Evolutionary conservation across 1,284 basidiomycete species (phyloP).

Genomic region (Moniliophthora roreri): DNA sequence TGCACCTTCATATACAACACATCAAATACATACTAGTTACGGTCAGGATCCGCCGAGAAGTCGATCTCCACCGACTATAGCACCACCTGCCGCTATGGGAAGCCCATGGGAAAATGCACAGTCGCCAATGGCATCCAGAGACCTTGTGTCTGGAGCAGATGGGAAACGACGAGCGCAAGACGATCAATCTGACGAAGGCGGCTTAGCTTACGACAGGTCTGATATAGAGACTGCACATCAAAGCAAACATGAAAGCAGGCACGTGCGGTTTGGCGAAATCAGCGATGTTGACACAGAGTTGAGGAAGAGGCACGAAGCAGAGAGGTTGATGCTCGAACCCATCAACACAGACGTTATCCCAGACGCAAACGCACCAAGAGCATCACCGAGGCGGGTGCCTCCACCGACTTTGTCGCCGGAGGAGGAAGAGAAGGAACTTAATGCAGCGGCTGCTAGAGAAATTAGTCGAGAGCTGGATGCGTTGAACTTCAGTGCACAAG

Average conservation of each 20-base stretch:
- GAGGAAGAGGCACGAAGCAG: slow-evolving; percentile 19
- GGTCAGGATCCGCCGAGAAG: background rate
- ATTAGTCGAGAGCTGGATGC: slow-evolving; percentile 63
- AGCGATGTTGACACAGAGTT: slow-evolving; percentile 33
- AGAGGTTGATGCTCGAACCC: background rate
- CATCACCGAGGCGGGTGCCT: slow-evolving; percentile 27
- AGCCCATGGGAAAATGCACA: slow-evolving; percentile 8
- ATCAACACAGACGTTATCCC: background rate
- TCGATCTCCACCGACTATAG: slow-evolving; percentile 15
- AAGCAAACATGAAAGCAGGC: slow-evolving; percentile 25
- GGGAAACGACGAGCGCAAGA: background rate
- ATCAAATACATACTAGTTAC: slow-evolving; percentile 1
- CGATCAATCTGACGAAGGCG: slow-evolving; percentile 6
- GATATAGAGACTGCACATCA: slow-evolving; percentile 21
- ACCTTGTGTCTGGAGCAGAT: background rate
- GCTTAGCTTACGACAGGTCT: slow-evolving; percentile 42
- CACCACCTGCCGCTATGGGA: slow-evolving; percentile 7
- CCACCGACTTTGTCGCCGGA: slow-evolving; percentile 35
- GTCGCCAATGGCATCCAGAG: slow-evolving; percentile 1
- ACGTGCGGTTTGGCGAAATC: slow-evolving; percentile 38
- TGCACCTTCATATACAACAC: slow-evolving; percentile 14
- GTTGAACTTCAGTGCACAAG: slow-evolving; percentile 45
- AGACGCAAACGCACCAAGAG: slow-evolving; percentile 25
- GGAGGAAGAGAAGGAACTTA: slow-evolving; percentile 44
- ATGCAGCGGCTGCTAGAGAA: slow-evolving; percentile 67